Percentiles rank a stretch among this genome's conserved stretches.
These are phyloP conservation scores for Termitomyces sp. DNA, from an alignment of 768 basidiomycete genomes.

Conservation along the genomic window DNA sequence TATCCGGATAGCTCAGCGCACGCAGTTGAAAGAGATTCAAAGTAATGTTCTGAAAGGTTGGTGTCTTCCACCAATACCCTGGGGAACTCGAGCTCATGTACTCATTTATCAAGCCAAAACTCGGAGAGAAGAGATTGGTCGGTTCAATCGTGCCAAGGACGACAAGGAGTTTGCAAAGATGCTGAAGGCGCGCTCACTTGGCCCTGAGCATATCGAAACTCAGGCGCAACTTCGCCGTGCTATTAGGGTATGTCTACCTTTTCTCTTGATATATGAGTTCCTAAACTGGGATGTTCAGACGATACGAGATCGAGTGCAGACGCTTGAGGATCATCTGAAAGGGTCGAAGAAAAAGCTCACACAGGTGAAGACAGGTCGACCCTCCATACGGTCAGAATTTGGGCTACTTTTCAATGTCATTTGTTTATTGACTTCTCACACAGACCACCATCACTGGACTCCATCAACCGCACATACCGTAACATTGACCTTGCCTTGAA, in stretches of 20 bases:
- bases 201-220: slow-evolving; percentile 83
- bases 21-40: slow-evolving; percentile 48
- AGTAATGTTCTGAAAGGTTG: slow-evolving; percentile 64
- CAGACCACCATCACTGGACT: slow-evolving; percentile 83
- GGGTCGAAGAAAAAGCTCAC: slow-evolving; percentile 65
- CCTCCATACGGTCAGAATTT: slow-evolving; percentile 52
- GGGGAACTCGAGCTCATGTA: not conserved
- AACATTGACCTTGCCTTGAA: slow-evolving; percentile 75
- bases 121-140: slow-evolving; percentile 75
- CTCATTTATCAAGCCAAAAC: slow-evolving; percentile 55
- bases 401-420: not conserved
- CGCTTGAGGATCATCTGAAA: slow-evolving; percentile 72
- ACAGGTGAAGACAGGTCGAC: slow-evolving; percentile 55
- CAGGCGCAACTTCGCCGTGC: slow-evolving; percentile 71
- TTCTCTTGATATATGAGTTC: not conserved
- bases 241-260: slow-evolving; percentile 50
- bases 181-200: slow-evolving; percentile 70
- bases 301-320: slow-evolving; percentile 69
- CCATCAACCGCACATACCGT: slow-evolving; percentile 76
- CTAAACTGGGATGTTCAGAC: slow-evolving; percentile 31
- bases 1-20: slow-evolving; percentile 26
- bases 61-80: not conserved
- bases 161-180: slow-evolving; percentile 79
- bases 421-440: not conserved
- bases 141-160: slow-evolving; percentile 71